Evolutionary conservation across 108 stramenopile species (phyloP), one percentile per base, ranked within the genome.

Genomic region (Chaetoceros muelleri): DNA sequence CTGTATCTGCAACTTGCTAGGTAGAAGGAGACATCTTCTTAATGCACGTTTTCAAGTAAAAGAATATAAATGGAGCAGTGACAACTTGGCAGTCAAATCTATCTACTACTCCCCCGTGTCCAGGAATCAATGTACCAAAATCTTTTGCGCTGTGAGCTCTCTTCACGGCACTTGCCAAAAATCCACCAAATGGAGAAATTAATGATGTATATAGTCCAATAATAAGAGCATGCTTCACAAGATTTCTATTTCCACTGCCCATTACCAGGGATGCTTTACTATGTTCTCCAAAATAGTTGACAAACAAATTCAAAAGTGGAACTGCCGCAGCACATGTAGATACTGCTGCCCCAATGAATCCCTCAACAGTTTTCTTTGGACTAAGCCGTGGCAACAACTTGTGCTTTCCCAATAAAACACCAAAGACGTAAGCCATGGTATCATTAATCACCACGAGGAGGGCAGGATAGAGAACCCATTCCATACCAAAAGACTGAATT

Each of bases 341-440:
- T 13, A 95, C 16, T 46, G 74, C 78, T 5, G 94, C 97, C 31
- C 94, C 95, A 13, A 93, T 58, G 65, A 96, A 98, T 17, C 97
- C 97, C 65, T 98, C 95, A 69, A 89, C 88, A n/a, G 97, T 98
- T 78, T 97, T 93, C 30, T 94, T 92, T n/a, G 95, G 94, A 16
- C 87, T 90, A 34, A 92, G 72, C 29, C 67, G 72, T 20, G 93
- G 85, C 44, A 98, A 51, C n/a, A n/a, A n/a, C n/a, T n/a, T n/a
- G n/a, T n/a, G n/a, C n/a, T n/a, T n/a, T n/a, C n/a, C 92, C 45
- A 85, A 58, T 10, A 74, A 72, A 17, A 87, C 82, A 27, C 92
- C 92, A 62, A 82, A 88, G 22, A 94, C 70, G 62, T 94, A 94
- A 0, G 92, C 92, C 65, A 81, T 87, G 30, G 76, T 76, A 64